Conservation (phyloP, 139 green algal genomes). For the Yamagishiella unicocca region DNA sequence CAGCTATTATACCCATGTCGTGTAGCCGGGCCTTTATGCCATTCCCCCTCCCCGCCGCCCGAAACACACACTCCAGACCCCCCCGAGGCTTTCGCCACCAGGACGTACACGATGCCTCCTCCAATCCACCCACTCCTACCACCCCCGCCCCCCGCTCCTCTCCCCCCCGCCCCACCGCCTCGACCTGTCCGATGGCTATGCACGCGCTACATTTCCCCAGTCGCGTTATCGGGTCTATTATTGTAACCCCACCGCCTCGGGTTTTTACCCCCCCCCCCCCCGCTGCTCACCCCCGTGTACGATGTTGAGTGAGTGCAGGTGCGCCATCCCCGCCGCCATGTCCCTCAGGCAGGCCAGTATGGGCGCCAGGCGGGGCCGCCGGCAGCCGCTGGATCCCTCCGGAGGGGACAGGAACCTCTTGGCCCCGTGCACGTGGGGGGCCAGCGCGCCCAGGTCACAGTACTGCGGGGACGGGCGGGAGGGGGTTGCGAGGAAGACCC, state of each 20-base stretch:
- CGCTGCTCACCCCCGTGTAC: conserved; percentile 8
- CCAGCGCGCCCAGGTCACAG: conserved; percentile 39
- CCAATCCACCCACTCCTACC: too few species aligned
- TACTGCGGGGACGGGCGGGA: neutral
- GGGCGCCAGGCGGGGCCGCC: neutral
- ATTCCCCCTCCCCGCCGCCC: too few species aligned
- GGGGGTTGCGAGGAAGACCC: too few species aligned
- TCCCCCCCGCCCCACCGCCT: neutral
- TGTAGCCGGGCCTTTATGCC: too few species aligned
- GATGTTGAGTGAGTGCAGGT: conserved; percentile 29
- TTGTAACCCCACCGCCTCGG: neutral
- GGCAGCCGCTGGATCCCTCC: neutral
- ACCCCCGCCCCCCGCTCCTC: too few species aligned
- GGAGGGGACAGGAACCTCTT: conserved; percentile 17
- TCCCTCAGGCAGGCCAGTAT: conserved; percentile 21
- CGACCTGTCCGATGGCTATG: neutral
- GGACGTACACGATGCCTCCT: too few species aligned
- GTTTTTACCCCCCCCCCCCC: neutral
- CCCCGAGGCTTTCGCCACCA: too few species aligned
- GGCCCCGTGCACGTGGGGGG: conserved; percentile 25
- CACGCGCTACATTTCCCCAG: neutral
- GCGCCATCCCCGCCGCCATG: conserved; percentile 37
- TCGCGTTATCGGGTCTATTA: neutral
- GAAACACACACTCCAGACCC: too few species aligned
- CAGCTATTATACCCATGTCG: too few species aligned